Evolutionary conservation across 495 filamentous ascomycete species (phyloP), one percentile per base, ranked within the genome.

Genomic region (Neurospora sublineolata): DNA sequence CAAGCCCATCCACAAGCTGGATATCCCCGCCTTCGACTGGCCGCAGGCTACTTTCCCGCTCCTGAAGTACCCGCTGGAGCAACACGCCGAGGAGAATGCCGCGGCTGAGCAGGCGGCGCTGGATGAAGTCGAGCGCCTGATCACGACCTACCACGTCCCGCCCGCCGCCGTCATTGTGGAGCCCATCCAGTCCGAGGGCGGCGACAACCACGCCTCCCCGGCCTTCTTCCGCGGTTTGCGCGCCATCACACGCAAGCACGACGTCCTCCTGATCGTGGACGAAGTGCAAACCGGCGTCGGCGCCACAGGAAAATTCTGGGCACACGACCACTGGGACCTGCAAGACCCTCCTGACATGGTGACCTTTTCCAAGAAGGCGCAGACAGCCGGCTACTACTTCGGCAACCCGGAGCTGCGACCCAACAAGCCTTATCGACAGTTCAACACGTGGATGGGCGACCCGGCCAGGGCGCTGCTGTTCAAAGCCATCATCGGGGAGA

Each of bases 361-460:
- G 39, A 98, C 95, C 37, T 99, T 99, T 85, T 91, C 88, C 78
- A 99, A 99, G 89, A 99, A 99, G 86, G 96, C 95, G 27, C 95
- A 99, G 85, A 94, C 96, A 9, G 95, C 95, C 38, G 95, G 95
- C 39, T 99, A 96, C 87, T 99, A 97, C 86, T 99, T 87, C 78
- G 93, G 93, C 37, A 92, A 97, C 85, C 87, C 88, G 20, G 87
- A 90, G 67, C 86, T 99, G 72, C 87, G 94, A n/a, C 95, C 95
- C 68, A 97, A 97, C 85, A 94, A 94, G 87, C 93, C 95, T n/a
- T 98, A 97, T 87, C 89, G 95, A 68, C 95, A 99, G 83, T 99
- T 98, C 85, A 99, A 99, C 84, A 99, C 96, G 72, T 99, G 95
- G 95, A 97, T 99, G 94, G 95, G 95, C 79, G 95, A 99, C 83